phyloP scores from a whole-genome alignment of 495 filamentous ascomycete species.

The Platismatia glauca region DNA sequence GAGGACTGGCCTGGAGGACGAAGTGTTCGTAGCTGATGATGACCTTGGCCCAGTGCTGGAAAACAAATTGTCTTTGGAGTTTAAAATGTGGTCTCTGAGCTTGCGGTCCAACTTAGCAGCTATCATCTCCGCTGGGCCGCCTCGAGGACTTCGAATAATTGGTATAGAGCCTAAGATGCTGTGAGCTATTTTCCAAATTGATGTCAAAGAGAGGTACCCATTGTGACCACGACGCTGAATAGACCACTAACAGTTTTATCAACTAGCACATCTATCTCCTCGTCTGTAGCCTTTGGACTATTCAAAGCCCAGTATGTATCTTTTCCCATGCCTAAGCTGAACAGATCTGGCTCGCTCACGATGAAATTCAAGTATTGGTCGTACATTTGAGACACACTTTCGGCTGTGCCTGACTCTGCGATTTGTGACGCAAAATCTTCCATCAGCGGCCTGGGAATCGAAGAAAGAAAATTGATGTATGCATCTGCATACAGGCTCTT shows the following conservation, averaged over 20 bases:
- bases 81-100: conserved; percentile 90
- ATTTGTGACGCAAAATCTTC: conserved; percentile 93
- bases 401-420: conserved; percentile 70
- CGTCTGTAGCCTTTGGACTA: conserved; percentile 81
- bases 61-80: conserved; percentile 95
- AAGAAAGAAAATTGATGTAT: conserved; percentile 95
- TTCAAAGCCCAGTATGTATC: conserved; percentile 94
- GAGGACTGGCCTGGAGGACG: conserved; percentile 70
- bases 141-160: conserved; percentile 85
- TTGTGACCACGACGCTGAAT: conserved; percentile 94
- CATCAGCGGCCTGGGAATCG: conserved; percentile 81
- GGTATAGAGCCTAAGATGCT: conserved; percentile 64
- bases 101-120: conserved; percentile 90
- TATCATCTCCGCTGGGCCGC: conserved; percentile 89
- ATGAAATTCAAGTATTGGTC: conserved; percentile 99
- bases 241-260: conserved; percentile 89
- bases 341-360: conserved; percentile 89
- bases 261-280: conserved; percentile 74
- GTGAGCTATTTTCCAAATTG: not conserved
- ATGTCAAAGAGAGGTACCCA: conserved; percentile 50
- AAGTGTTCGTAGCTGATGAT: conserved; percentile 44
- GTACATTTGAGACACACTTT: conserved; percentile 83
- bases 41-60: conserved; percentile 45
- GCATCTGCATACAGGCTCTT: conserved; percentile 85
- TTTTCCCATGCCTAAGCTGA: conserved; percentile 80